phyloP scores from a whole-genome alignment of 352 stramenopile species.

The Phytopythium boreale region DNA sequence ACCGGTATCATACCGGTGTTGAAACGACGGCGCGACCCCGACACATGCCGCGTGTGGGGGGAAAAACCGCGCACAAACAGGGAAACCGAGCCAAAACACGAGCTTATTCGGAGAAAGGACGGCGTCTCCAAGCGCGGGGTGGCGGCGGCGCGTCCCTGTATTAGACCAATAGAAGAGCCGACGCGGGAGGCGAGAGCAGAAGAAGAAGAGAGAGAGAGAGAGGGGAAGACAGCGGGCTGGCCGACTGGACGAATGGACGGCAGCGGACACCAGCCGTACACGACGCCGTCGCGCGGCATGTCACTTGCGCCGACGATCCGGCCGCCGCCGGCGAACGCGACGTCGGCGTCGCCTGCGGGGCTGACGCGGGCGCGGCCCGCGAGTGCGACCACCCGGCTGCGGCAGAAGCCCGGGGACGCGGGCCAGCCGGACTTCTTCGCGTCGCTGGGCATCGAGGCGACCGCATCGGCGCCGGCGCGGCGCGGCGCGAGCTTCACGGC shows the following conservation, averaged over 20 bases:
- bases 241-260: constrained; percentile 21
- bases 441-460: constrained; percentile 40
- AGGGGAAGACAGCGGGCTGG: not conserved
- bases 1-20: not conserved
- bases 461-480: constrained; percentile 12
- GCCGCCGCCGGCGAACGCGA: not conserved
- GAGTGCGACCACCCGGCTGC: constrained; percentile 55
- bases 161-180: not conserved
- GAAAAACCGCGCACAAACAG: not conserved
- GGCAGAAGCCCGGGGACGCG: constrained; percentile 45
- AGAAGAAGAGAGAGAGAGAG: not conserved
- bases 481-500: constrained; percentile 19
- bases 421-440: constrained; percentile 54
- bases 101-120: not conserved
- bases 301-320: constrained; percentile 13
- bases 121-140: not conserved
- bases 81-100: not conserved
- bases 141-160: not conserved
- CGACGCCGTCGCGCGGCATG: constrained; percentile 18
- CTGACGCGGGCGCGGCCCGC: constrained; percentile 33
- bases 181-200: not conserved
- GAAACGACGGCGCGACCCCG: not conserved
- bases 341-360: not conserved
- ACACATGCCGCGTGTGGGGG: not conserved
- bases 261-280: not conserved